Evolutionary conservation across 441 rosid genomes (phyloP).

Genomic region (Gossypium aridum): DNA sequence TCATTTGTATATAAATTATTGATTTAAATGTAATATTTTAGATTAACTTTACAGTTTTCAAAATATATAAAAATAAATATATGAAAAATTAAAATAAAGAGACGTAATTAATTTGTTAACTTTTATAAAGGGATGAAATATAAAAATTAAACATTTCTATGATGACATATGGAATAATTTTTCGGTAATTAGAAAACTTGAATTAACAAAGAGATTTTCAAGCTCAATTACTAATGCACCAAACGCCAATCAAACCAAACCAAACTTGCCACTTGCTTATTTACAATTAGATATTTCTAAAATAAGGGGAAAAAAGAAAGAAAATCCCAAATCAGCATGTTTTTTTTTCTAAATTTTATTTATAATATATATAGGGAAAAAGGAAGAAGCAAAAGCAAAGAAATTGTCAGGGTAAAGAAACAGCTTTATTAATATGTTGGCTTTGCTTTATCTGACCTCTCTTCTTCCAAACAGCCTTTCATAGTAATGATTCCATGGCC

Average conservation of each 20-base stretch:
- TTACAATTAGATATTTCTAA: background rate
- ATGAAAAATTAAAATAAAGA: too few relatives aligned
- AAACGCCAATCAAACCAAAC: background rate
- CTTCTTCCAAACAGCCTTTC: slow-evolving; percentile 22
- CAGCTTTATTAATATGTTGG: slow-evolving; percentile 26
- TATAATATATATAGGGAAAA: background rate
- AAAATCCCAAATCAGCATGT: background rate
- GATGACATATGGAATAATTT: background rate
- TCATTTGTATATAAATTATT: too few relatives aligned
- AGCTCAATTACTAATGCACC: slow-evolving; percentile 8
- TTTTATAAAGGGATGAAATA: too few relatives aligned
- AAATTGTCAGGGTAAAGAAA: slow-evolving; percentile 32
- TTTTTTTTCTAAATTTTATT: background rate
- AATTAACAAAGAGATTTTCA: slow-evolving; percentile 15
- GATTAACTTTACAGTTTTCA: too few relatives aligned
- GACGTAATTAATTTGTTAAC: too few relatives aligned
- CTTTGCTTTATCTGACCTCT: slow-evolving; percentile 14
- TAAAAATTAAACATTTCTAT: background rate
- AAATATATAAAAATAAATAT: too few relatives aligned
- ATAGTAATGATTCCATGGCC: slow-evolving; percentile 31
- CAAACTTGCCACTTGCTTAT: background rate
- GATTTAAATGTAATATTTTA: too few relatives aligned
- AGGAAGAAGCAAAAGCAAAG: slow-evolving; percentile 16
- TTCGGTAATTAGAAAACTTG: background rate
- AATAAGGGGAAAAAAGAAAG: background rate